Conservation (phyloP, 306 rosid genomes). For the Rosa multiflora region DNA sequence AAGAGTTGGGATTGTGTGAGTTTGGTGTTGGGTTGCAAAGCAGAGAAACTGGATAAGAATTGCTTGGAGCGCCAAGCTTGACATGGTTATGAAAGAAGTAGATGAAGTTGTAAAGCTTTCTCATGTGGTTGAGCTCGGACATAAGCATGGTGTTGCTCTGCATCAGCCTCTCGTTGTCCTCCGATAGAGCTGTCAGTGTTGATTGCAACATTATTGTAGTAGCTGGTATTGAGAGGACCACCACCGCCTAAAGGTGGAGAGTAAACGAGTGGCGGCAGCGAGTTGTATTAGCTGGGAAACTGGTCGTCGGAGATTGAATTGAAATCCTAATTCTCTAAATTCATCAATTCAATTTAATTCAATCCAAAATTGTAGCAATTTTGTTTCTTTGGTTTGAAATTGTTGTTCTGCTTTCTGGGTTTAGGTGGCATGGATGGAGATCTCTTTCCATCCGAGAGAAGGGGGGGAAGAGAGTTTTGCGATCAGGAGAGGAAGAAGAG, state of each 20-base stretch:
- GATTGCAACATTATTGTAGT: slow-evolving; percentile 15
- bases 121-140: slow-evolving; percentile 89
- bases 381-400: too few relatives aligned
- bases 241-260: slow-evolving; percentile 33
- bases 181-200: slow-evolving; percentile 68
- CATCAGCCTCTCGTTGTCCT: slow-evolving; percentile 82
- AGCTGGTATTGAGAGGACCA: not conserved
- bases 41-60: slow-evolving; percentile 64
- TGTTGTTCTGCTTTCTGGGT: too few relatives aligned
- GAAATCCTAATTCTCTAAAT: too few relatives aligned
- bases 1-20: slow-evolving; percentile 11
- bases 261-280: slow-evolving; percentile 47
- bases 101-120: slow-evolving; percentile 84
- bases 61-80: slow-evolving; percentile 87
- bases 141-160: slow-evolving; percentile 78
- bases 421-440: too few relatives aligned
- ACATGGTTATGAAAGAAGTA: slow-evolving; percentile 94
- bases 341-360: too few relatives aligned
- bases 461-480: too few relatives aligned
- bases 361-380: too few relatives aligned
- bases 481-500: too few relatives aligned
- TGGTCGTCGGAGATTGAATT: slow-evolving; percentile 52
- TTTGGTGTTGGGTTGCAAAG: slow-evolving; percentile 33
- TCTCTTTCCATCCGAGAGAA: too few relatives aligned
- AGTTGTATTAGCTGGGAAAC: slow-evolving; percentile 70